Evolutionary conservation across 2,329 filamentous ascomycete species (phyloP).

Genomic region (Trichoderma guizhouense): DNA sequence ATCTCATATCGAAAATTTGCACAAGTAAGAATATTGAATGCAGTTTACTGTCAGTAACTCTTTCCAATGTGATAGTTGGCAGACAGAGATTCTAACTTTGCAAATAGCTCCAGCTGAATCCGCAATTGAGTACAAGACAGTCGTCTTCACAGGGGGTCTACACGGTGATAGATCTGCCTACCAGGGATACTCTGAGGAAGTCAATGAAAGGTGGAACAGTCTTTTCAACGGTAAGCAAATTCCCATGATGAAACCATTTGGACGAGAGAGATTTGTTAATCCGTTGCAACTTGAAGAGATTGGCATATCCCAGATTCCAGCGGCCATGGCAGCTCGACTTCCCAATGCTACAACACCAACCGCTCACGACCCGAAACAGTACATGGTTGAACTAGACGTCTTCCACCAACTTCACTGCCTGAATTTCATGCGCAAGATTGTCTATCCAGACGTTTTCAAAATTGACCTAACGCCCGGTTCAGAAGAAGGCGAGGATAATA

Average conservation of each 20-base stretch:
- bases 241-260: neutral
- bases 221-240: conserved; percentile 35
- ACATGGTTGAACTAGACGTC: conserved; percentile 46
- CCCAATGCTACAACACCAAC: conserved; percentile 51
- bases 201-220: conserved; percentile 54
- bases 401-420: conserved; percentile 54
- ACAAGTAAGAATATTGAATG: neutral
- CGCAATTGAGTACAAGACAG: conserved; percentile 47
- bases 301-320: conserved; percentile 56
- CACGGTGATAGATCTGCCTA: conserved; percentile 46
- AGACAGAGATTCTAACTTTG: neutral
- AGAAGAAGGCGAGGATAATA: conserved; percentile 38
- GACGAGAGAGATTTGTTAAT: neutral
- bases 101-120: conserved; percentile 43
- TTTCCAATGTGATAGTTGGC: neutral
- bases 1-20: neutral
- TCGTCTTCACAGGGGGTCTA: conserved; percentile 46
- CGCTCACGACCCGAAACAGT: conserved; percentile 51
- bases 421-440: conserved; percentile 45
- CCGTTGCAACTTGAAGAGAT: conserved; percentile 31
- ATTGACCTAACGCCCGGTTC: conserved; percentile 41
- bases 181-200: conserved; percentile 51
- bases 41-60: neutral
- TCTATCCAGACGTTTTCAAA: conserved; percentile 47
- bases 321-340: conserved; percentile 49